phyloP scores from a whole-genome alignment of 2,329 filamentous ascomycete genomes.

The Talaromyces marneffei region DNA sequence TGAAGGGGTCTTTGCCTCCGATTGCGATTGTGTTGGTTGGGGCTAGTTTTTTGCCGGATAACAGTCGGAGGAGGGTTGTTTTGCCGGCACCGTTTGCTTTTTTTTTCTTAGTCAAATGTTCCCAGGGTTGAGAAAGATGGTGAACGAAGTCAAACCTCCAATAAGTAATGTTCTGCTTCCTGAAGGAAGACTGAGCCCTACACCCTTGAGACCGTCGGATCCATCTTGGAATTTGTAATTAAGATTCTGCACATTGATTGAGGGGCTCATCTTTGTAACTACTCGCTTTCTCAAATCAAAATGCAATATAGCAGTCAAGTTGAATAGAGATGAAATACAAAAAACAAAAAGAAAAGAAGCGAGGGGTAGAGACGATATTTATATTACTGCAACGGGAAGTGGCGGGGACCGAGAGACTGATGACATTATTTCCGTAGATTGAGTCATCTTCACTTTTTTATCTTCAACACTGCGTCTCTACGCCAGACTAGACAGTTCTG shows the following conservation, averaged over 20 bases:
- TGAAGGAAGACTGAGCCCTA: constrained; percentile 70
- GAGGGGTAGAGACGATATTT: background rate
- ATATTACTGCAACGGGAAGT: background rate
- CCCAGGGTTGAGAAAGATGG: too few relatives aligned
- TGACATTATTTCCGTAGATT: background rate
- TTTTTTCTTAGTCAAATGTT: background rate
- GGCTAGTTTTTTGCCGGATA: constrained; percentile 90
- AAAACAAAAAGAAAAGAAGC: background rate
- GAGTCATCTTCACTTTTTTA: background rate
- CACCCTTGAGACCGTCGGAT: constrained; percentile 67
- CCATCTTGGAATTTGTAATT: constrained; percentile 87
- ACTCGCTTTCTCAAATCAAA: background rate
- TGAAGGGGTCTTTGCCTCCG: constrained; percentile 84
- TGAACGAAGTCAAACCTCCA: constrained; percentile 52
- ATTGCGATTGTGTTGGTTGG: constrained; percentile 69
- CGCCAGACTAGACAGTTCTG: background rate
- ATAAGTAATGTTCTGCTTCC: constrained; percentile 85
- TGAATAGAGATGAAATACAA: background rate
- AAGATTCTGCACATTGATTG: constrained; percentile 68
- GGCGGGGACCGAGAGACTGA: constrained; percentile 11
- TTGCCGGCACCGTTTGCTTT: constrained; percentile 91
- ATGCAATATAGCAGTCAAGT: background rate
- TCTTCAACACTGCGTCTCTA: background rate
- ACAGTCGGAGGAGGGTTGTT: constrained; percentile 88
- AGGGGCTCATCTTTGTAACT: constrained; percentile 38